These are phyloP conservation scores for Cercospora sesami DNA, from an alignment of 2,329 filamentous ascomycete species.

Conservation along the genomic window DNA sequence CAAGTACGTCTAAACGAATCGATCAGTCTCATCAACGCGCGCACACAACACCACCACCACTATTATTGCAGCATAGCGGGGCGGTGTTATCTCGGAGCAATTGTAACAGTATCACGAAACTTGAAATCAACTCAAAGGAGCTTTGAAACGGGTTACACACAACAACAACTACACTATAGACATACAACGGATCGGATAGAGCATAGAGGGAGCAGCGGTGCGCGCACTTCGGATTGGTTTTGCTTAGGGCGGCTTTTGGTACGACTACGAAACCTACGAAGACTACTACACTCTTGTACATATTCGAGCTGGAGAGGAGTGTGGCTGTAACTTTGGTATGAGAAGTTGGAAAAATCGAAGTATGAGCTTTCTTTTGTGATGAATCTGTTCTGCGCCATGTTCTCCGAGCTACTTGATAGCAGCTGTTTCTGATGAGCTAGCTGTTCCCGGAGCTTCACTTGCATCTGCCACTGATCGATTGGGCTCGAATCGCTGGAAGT, in stretches of 20 bases:
- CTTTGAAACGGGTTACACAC: background rate
- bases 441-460: no score
- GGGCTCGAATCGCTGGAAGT: no score
- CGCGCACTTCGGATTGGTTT: background rate
- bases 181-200: background rate
- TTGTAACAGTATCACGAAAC: constrained; percentile 29
- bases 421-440: no score
- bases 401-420: no score
- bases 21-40: constrained; percentile 3
- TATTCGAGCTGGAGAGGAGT: background rate
- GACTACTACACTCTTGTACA: background rate
- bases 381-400: background rate
- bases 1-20: constrained; percentile 55
- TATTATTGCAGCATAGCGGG: constrained; percentile 23
- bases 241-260: background rate
- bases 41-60: background rate
- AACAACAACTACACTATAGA: background rate
- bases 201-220: background rate
- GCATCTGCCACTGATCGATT: no score
- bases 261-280: background rate
- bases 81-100: constrained; percentile 15
- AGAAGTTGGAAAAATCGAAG: background rate
- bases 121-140: background rate
- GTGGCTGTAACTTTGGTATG: background rate
- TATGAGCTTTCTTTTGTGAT: background rate